Conservation (phyloP, 2,329 filamentous ascomycete species). For the Trichoderma semiorbis region DNA sequence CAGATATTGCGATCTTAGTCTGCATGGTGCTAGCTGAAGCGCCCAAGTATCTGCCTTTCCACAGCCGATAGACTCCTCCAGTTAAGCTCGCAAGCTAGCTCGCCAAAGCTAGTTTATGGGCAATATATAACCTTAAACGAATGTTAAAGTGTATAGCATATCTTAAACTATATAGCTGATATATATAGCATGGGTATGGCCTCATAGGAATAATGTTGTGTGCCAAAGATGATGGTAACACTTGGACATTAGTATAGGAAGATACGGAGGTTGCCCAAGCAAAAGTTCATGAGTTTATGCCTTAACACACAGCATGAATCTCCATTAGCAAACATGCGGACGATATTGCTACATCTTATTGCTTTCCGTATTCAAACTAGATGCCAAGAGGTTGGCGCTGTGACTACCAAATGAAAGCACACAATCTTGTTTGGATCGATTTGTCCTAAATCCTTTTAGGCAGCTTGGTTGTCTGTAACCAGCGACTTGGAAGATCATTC, state of each 20-base stretch:
- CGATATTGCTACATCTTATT: neutral
- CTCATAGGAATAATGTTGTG: neutral
- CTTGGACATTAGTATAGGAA: neutral
- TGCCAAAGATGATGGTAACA: too few relatives aligned
- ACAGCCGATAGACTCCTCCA: neutral
- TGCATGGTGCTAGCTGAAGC: neutral
- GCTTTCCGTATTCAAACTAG: neutral
- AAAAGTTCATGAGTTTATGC: too few relatives aligned
- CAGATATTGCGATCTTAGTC: neutral
- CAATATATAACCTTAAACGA: constrained; percentile 8
- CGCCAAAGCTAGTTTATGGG: neutral
- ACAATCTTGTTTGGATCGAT: neutral
- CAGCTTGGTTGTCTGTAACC: neutral
- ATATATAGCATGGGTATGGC: too few relatives aligned
- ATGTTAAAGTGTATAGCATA: neutral
- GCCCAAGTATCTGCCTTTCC: neutral
- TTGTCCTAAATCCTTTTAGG: constrained; percentile 5
- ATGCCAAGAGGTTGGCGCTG: neutral
- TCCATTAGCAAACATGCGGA: neutral
- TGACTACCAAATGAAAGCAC: neutral
- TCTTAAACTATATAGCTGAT: neutral
- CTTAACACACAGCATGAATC: neutral
- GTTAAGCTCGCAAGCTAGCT: neutral
- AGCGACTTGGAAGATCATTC: neutral
- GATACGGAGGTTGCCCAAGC: too few relatives aligned